Evolutionary conservation across 2,329 filamentous ascomycete genomes (phyloP), one percentile per base, ranked within the genome.

Genomic region (Calcarisporium arbuscula): DNA sequence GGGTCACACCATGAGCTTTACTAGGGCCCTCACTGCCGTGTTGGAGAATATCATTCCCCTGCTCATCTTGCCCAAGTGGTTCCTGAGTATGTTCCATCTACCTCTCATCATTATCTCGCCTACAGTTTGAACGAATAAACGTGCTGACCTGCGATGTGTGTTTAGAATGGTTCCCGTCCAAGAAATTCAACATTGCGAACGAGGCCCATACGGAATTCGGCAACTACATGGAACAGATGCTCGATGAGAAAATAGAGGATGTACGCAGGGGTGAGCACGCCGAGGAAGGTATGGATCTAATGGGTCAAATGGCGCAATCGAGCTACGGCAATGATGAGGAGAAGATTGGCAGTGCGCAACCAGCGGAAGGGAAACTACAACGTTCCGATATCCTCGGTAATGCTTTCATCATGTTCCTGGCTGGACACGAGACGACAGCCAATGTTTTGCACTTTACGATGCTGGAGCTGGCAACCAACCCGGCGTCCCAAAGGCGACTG

Each of bases 351-450:
- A 42, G 51, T 6, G 61, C 57, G 10, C n/a, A n/a, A n/a, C n/a
- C n/a, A n/a, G n/a, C n/a, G n/a, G n/a, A n/a, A n/a, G n/a, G n/a
- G n/a, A 54, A 57, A 14, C 56, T 82, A n/a, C 67, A 60, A 5
- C 73, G 79, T 42, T 67, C 69, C 5, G 82, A 88, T 36, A 80
- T 89, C 39, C 61, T 84, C 19, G 82, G 82, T 32, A 88, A 88
- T 50, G 77, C 82, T 15, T 82, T 81, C 42, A 65, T 80, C 47
- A 76, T 79, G 58, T 67, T 75, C 40, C 66, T 89, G 2, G 85
- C 85, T 1, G 85, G 85, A 10, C 84, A 92, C 57, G 85, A 92
- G 57, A 89, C 85, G 2, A 83, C 83, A 3, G 84, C 84, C 30
- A 86, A 85, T 55, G 72, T 75, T 5, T 65, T 88, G 25, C 81